phyloP scores from a whole-genome alignment of 371 early-diverging fungal genomes.

The Dichotomocladium elegans region DNA sequence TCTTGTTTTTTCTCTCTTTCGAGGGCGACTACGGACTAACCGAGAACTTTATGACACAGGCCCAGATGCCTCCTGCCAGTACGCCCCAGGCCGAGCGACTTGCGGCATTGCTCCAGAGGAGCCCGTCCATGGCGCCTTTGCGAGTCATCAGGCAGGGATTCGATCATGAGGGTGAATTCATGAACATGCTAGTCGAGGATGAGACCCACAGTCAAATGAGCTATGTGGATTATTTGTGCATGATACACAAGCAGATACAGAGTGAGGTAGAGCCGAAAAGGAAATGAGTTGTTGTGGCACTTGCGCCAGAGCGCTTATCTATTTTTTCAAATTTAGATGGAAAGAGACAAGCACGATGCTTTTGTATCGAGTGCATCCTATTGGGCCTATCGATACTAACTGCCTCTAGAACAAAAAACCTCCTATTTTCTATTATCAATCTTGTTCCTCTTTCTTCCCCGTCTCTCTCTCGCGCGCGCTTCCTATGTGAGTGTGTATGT shows the following conservation, averaged over 20 bases:
- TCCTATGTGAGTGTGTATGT: neutral
- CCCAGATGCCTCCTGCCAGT: neutral
- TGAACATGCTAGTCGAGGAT: conserved; percentile 70
- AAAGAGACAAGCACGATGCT: conserved; percentile 24
- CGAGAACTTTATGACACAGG: neutral
- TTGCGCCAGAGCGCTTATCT: too few relatives aligned
- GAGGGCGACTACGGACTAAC: neutral
- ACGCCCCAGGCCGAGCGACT: neutral
- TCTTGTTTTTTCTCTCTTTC: too few relatives aligned
- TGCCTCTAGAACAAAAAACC: too few relatives aligned
- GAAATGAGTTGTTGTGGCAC: too few relatives aligned
- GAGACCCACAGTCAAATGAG: conserved; percentile 78
- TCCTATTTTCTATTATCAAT: too few relatives aligned
- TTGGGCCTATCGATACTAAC: conserved; percentile 19
- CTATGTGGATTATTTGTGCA: conserved; percentile 91
- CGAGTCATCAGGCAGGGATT: conserved; percentile 52
- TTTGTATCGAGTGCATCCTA: conserved; percentile 16
- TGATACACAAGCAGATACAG: conserved; percentile 85
- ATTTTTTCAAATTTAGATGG: conserved; percentile 26
- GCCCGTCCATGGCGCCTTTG: neutral
- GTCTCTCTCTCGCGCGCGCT: neutral
- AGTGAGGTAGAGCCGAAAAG: conserved; percentile 47
- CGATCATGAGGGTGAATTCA: conserved; percentile 68
- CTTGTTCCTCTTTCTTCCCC: neutral
- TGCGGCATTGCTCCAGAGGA: neutral